Conservation (phyloP, 495 filamentous ascomycete species). For the Hapsidospora chrysogenum region DNA sequence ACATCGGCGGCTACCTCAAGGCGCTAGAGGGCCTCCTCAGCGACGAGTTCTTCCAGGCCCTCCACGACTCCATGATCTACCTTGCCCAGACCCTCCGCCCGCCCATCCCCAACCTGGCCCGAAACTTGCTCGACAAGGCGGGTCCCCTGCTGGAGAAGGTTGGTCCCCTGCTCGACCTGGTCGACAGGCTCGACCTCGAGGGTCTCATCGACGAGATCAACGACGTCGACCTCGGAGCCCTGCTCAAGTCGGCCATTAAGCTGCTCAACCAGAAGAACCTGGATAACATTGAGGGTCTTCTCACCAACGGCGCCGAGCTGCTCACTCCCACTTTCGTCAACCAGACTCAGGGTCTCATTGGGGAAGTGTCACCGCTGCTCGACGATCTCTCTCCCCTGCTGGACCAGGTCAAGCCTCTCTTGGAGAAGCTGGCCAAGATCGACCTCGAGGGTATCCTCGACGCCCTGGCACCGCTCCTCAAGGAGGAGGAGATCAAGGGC, state of each 20-base stretch:
- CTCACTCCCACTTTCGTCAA: not conserved
- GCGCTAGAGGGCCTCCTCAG: constrained; percentile 12
- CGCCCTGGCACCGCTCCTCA: constrained; percentile 15
- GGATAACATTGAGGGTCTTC: not conserved
- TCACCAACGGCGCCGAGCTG: not conserved
- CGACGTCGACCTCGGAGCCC: not conserved
- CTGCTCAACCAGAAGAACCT: not conserved
- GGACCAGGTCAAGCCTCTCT: constrained; percentile 12
- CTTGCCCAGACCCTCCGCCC: constrained; percentile 14
- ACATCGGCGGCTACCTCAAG: constrained; percentile 9
- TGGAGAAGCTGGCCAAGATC: constrained; percentile 10
- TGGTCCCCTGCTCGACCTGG: constrained; percentile 13
- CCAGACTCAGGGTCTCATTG: not conserved
- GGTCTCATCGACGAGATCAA: constrained; percentile 5
- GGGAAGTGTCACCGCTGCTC: not conserved
- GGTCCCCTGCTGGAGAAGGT: constrained; percentile 8
- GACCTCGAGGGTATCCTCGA: constrained; percentile 12
- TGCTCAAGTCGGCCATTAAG: not conserved
- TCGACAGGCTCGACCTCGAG: constrained; percentile 13
- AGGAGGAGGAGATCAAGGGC: constrained; percentile 16
- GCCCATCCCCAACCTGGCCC: constrained; percentile 12
- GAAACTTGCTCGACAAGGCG: constrained; percentile 5
- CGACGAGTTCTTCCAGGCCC: constrained; percentile 13
- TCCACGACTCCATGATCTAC: constrained; percentile 16
- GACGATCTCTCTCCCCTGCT: not conserved